Base-by-base conservation (phyloP, 306 rosid species). In the Casuarina equisetifolia region DNA sequence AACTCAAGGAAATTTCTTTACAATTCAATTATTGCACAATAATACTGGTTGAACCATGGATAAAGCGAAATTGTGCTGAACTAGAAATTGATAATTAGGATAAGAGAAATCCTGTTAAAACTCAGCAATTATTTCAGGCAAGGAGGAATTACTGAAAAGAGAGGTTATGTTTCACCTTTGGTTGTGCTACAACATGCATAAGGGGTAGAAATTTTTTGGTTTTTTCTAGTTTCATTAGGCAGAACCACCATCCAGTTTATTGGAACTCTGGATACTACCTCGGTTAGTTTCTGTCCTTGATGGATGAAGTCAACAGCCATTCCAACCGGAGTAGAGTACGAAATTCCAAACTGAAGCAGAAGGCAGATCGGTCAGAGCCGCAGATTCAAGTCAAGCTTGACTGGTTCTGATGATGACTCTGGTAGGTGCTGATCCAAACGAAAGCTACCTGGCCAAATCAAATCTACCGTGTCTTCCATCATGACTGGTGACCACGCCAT, bases 381-480 rank as follows among this genome's bases (percentile, higher is more conserved):
- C 75, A 95, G 99, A 81, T 90, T 87, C 78, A 95, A 82, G 83
- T 95, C 97, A 72, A 95, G 86, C 82, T 86, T 85, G 84, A 77
- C 79, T 72, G 86, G 70, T 54, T 86, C 90, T 55, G 82, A 80
- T 46, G 80, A 83, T 3, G 86, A 83, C 76, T 85, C 78, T 7
- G 82, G 78, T 70, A 75, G 82, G 71, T 74, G 91, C 9, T 82
- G 79, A 81, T 85, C 82, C 79, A 91, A 77, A 7, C 84, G 92
- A 63, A 92, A 96, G 91, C 99, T 96, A 0, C 99, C 99, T 3
- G 98, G 99, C 98, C 99, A 96, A 61, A 82, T 86, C 80, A 76
- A 74, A 80, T 87, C 85, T 59, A 69, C 72, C 72, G 83, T 85
- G 38, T 91, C 88, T 54, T 89, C 93, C 44, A 90, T 55, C 69